Base-by-base conservation (phyloP, 139 green algal genomes). In the Chlamydomonas sphaeroides region DNA sequence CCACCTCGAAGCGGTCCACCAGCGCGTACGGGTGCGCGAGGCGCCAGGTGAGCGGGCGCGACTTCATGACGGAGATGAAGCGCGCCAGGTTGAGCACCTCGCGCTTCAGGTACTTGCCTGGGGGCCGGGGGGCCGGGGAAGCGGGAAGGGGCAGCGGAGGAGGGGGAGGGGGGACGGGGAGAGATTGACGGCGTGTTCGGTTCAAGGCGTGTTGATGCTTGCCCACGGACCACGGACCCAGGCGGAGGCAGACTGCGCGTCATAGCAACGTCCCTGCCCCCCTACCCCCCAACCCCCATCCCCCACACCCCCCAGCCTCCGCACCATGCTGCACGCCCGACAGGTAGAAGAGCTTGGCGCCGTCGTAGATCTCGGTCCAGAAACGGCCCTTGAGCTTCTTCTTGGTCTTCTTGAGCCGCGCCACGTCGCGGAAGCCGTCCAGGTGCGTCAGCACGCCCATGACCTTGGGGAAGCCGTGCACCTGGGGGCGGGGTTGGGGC, bases 401-500 rank as follows among this genome's bases (percentile, higher is more conserved):
- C 84, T 99, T 99, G 18, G 93, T 95, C 85, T 98, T 98, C 75
- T 96, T 95, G 33, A 98, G 91, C 49, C 86, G 85, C 45, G 92
- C 93, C 30, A 86, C 57, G 51, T 99, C 94, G 69, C 91, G 94
- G 90, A 99, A 99, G 28, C 83, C 76, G 88, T 99, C 97, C 79
- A 98, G 92, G 90, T 99, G 97, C n/a, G 96, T 99, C 42, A 99
- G 88, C 83, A 99, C 97, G 30, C 97, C 97, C 95, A 99, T 98
- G 15, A 99, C 96, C 90, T 98, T 98, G 42, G 96, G 96, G 86
- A 99, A 98, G 48, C 89, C 89, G 53, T 93, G 89, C 30, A 94
- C 92, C 91, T 98, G 93, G 1, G 32, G 39, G 6, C 17, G 45
- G 14, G 45, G 10, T 10, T 51, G 45, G 45, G 45, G 45, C 10